phyloP scores from a whole-genome alignment of 257 asterid species.

The Ilex aquifolium region DNA sequence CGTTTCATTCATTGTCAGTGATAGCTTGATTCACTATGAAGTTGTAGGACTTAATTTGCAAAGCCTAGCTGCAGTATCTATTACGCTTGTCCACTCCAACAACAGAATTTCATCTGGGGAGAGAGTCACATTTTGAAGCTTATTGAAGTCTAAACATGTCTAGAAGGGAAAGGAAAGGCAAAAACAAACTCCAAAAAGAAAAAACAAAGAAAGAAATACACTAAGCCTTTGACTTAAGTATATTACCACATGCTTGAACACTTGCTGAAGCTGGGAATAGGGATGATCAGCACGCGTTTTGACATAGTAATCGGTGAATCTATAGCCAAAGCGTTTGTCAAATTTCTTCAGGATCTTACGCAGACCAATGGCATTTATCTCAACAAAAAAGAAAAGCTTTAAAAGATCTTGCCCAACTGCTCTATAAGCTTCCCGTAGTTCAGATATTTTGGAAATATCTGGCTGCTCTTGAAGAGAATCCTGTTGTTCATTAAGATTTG shows the following conservation, averaged over 20 bases:
- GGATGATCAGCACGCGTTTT: slow-evolving; percentile 98
- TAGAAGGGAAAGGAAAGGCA: background rate
- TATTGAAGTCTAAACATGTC: too few species aligned
- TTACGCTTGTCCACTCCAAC: too few species aligned
- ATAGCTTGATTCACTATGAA: background rate
- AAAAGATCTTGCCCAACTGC: slow-evolving; percentile 80
- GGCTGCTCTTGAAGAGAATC: slow-evolving; percentile 73
- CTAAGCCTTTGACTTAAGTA: slow-evolving; percentile 11
- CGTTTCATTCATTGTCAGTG: slow-evolving; percentile 16
- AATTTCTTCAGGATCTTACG: slow-evolving; percentile 92
- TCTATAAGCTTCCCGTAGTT: slow-evolving; percentile 81
- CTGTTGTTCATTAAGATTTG: slow-evolving; percentile 59
- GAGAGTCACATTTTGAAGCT: too few species aligned
- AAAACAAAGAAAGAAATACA: background rate
- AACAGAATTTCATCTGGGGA: too few species aligned
- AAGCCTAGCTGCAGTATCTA: too few species aligned
- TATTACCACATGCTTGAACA: slow-evolving; percentile 97
- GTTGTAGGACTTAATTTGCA: too few species aligned
- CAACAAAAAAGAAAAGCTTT: slow-evolving; percentile 80
- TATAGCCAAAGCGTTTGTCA: slow-evolving; percentile 85
- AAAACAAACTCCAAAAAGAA: background rate
- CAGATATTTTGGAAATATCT: slow-evolving; percentile 67
- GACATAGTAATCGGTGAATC: slow-evolving; percentile 87
- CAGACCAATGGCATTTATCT: slow-evolving; percentile 84
- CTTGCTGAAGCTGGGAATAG: slow-evolving; percentile 97